Evolutionary conservation across 2,329 filamentous ascomycete genomes (phyloP), one percentile per base, ranked within the genome.

Genomic region (Leptoxyphium fumago): DNA sequence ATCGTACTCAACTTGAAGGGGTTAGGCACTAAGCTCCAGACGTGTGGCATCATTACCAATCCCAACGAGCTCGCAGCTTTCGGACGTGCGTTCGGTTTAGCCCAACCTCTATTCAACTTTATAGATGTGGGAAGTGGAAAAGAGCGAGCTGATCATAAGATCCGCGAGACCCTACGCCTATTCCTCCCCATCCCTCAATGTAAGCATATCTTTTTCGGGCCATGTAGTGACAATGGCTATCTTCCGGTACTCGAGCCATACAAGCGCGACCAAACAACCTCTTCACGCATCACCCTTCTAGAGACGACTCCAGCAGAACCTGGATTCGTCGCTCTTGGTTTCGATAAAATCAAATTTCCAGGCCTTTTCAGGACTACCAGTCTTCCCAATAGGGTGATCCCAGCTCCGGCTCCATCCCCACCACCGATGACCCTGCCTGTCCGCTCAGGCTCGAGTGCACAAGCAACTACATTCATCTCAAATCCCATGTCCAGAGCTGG

Each of bases 1-100:
- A 58, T 71, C 26, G 67, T 69, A 51, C 55, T 68, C 44, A 71
- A 68, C 53, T 58, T 69, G 28, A 64, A 68, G 47, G 68, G 67
- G 34, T 58, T 70, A 21, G 61, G 62, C 14, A 52, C 54, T 18
- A 69, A 68, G 50, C 52, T 70, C 15, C 55, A 60, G n/a, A 54
- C 58, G 15, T 58, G 64, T 21, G 62, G 62, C 9, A 58, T 70
- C 43, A 59, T 70, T 45, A 60, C 55, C 29, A 58, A 55, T 39
- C 57, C 61, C 5, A 53, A 55, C 28, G 65, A 69, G 39, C 53
- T 70, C 18, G 56, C 61, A 14, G 53, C 53, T 5, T 71, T 71
- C 50, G 63, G 62, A 6, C 62, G 67, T 40, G 56, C 59, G 29
- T 71, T 69, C 52, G 65, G 57, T 43, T 57, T 63, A 41, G 63